Evolutionary conservation across 2,329 filamentous ascomycete species (phyloP).

Genomic region (Pezicula rhizophila): DNA sequence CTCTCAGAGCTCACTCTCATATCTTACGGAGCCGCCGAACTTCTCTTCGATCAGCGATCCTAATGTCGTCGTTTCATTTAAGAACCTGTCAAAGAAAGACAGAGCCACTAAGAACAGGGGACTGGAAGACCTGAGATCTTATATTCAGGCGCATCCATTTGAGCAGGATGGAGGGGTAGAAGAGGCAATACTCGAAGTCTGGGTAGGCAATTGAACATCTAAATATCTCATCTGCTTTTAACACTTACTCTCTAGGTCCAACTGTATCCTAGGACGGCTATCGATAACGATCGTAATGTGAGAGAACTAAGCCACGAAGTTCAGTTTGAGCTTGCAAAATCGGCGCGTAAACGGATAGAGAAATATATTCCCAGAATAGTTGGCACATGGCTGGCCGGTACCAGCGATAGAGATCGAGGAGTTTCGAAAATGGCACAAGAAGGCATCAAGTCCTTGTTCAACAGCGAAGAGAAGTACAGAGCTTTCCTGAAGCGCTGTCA

Average conservation of each 20-base stretch:
- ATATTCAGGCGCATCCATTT: conserved; percentile 49
- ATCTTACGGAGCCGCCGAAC: conserved; percentile 80
- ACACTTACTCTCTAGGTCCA: conserved; percentile 54
- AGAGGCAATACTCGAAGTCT: conserved; percentile 78
- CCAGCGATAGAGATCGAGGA: conserved; percentile 76
- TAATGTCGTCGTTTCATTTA: conserved; percentile 82
- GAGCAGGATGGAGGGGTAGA: conserved; percentile 60
- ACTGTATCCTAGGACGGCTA: conserved; percentile 81
- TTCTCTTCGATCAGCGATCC: conserved; percentile 69
- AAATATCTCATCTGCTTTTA: conserved; percentile 30
- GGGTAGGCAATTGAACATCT: conserved; percentile 52
- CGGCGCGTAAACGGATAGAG: conserved; percentile 75
- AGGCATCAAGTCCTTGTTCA: conserved; percentile 69
- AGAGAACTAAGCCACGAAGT: conserved; percentile 78
- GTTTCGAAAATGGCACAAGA: conserved; percentile 73
- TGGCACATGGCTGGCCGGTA: conserved; percentile 84
- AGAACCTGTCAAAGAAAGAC: conserved; percentile 89
- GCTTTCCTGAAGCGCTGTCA: conserved; percentile 80
- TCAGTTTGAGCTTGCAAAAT: conserved; percentile 57
- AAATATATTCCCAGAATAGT: conserved; percentile 71
- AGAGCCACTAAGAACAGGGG: conserved; percentile 86
- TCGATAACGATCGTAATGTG: conserved; percentile 82
- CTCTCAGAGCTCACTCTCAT: conserved; percentile 59
- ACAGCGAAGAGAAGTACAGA: conserved; percentile 70
- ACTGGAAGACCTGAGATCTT: conserved; percentile 72